Percentiles rank a stretch among this genome's conserved stretches.
These are phyloP conservation scores for Lachnellula hyalina DNA, from an alignment of 2,329 filamentous ascomycete species.

Conservation along the genomic window DNA sequence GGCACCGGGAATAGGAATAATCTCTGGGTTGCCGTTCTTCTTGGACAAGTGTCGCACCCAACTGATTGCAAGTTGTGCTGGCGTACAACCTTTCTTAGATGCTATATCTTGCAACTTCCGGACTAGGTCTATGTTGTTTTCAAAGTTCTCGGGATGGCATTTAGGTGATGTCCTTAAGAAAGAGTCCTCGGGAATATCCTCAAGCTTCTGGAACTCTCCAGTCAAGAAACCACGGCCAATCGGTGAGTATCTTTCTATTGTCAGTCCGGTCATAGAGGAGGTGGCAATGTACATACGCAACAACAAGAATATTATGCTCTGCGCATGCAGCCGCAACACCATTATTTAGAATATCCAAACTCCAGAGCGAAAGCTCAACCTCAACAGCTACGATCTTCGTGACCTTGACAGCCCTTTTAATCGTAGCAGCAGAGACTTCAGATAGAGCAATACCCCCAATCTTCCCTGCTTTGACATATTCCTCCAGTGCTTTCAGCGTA, in stretches of 20 bases:
- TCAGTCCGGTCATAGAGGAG: slow-evolving; percentile 10
- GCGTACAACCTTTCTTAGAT: slow-evolving; percentile 52
- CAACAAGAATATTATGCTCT: slow-evolving; percentile 61
- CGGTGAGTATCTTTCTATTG: slow-evolving; percentile 53
- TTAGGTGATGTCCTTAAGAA: slow-evolving; percentile 54
- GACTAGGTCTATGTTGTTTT: slow-evolving; percentile 59
- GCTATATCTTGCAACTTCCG: slow-evolving; percentile 53
- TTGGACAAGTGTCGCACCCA: slow-evolving; percentile 39
- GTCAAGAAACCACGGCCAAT: slow-evolving; percentile 58
- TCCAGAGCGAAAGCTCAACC: slow-evolving; percentile 40
- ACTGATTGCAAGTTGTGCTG: slow-evolving; percentile 60
- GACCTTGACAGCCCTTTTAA: slow-evolving; percentile 36
- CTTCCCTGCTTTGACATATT: slow-evolving; percentile 38
- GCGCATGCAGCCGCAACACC: slow-evolving; percentile 45
- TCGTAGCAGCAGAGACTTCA: slow-evolving; percentile 38
- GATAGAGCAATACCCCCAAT: slow-evolving; percentile 40
- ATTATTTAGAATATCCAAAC: slow-evolving; percentile 33
- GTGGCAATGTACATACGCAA: slow-evolving; percentile 41
- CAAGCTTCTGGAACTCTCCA: slow-evolving; percentile 42
- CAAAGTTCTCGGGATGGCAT: slow-evolving; percentile 58
- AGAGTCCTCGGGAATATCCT: slow-evolving; percentile 53
- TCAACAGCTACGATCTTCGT: slow-evolving; percentile 42
- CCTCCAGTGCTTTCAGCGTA: slow-evolving; percentile 29
- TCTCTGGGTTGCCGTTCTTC: slow-evolving; percentile 30
- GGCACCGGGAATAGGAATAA: slow-evolving; percentile 64